Conservation (phyloP, 352 stramenopile genomes). For the Globisporangium barbulae region DNA sequence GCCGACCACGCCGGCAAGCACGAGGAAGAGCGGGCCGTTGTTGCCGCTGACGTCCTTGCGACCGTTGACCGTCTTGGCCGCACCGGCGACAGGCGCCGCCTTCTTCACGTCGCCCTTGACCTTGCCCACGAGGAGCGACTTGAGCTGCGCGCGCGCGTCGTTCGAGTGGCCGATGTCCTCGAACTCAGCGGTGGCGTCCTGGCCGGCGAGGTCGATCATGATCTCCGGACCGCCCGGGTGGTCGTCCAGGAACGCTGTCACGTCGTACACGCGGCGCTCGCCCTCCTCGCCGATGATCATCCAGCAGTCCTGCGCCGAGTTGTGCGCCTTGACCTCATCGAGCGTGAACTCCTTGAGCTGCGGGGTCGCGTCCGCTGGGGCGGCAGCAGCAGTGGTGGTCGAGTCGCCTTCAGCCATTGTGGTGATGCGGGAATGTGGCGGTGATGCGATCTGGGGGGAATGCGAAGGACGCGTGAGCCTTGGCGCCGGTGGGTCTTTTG, state of each 20-base stretch:
- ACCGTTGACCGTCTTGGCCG: slow-evolving; percentile 33
- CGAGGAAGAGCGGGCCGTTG: slow-evolving; percentile 48
- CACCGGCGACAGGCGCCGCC: slow-evolving; percentile 19
- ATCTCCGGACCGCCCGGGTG: slow-evolving; percentile 98
- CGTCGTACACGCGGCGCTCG: slow-evolving; percentile 95
- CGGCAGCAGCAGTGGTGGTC: not conserved
- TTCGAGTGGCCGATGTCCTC: slow-evolving; percentile 98
- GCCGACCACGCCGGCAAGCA: slow-evolving; percentile 48
- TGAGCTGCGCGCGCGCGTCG: slow-evolving; percentile 92
- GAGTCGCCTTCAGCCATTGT: not conserved
- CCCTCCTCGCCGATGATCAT: slow-evolving; percentile 76
- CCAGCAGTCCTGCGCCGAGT: slow-evolving; percentile 80
- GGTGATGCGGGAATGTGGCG: not conserved
- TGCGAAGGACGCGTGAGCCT: not conserved
- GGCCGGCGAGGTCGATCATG: slow-evolving; percentile 93
- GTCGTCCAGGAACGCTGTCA: slow-evolving; percentile 97
- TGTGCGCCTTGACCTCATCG: slow-evolving; percentile 91
- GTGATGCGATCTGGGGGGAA: not conserved
- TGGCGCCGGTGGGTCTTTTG: not conserved
- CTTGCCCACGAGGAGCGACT: slow-evolving; percentile 91
- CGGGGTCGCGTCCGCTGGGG: not conserved
- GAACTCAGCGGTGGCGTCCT: slow-evolving; percentile 93
- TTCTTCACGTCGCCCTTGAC: slow-evolving; percentile 76
- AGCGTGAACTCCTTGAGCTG: slow-evolving; percentile 86
- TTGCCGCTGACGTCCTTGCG: slow-evolving; percentile 60